Percentiles rank a stretch among this genome's conserved stretches.
Evolutionary conservation across 768 basidiomycete genomes (phyloP).

Genomic region (Termitomyces sp.): DNA sequence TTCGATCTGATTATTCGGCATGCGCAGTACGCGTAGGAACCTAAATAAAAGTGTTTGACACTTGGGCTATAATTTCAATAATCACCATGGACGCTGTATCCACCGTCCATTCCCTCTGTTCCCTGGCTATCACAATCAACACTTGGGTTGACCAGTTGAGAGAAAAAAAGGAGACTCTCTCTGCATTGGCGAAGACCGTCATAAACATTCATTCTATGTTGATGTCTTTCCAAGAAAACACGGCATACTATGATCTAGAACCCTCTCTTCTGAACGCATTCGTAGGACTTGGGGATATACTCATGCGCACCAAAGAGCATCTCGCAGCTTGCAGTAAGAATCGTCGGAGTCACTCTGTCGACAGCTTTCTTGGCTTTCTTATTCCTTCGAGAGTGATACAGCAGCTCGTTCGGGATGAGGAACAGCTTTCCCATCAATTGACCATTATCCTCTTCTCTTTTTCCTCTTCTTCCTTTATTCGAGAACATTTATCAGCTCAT

Average conservation of each 20-base stretch:
- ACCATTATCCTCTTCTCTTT: conserved; percentile 13
- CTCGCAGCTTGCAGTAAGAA: background rate
- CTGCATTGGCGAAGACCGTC: conserved; percentile 9
- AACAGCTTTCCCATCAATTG: conserved; percentile 14
- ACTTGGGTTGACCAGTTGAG: conserved; percentile 15
- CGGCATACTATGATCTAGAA: conserved; percentile 8
- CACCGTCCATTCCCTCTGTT: conserved; percentile 12
- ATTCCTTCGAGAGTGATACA: conserved; percentile 10
- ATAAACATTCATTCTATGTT: conserved; percentile 10
- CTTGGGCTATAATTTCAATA: background rate
- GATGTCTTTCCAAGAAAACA: conserved; percentile 7
- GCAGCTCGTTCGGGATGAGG: conserved; percentile 12
- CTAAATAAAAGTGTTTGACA: background rate
- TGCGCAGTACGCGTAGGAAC: background rate
- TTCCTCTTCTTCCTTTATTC: conserved; percentile 11
- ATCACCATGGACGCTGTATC: conserved; percentile 11
- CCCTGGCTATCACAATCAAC: conserved; percentile 10
- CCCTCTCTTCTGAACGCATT: conserved; percentile 13
- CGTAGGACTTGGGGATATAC: conserved; percentile 14
- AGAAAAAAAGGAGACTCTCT: conserved; percentile 13
- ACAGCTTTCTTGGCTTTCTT: conserved; percentile 5
- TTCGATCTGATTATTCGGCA: background rate
- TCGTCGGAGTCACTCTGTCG: conserved; percentile 4
- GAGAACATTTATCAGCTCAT: background rate
- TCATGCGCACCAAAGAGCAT: conserved; percentile 14